Base-by-base conservation (phyloP, 2,329 filamentous ascomycete species). In the Cyphellophora attinorum region DNA sequence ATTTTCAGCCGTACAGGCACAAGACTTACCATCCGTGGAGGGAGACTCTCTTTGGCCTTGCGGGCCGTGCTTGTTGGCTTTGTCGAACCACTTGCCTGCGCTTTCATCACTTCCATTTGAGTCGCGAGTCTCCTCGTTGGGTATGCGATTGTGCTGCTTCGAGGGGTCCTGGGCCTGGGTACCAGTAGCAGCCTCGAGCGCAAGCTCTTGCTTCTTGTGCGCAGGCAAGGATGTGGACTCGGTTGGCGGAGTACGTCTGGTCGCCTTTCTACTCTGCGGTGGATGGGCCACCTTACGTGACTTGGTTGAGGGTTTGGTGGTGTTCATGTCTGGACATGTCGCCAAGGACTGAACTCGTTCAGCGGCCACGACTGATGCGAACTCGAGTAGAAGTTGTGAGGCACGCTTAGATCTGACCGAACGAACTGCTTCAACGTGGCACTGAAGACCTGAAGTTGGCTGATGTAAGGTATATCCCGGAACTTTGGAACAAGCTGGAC, bases 11-110 rank as follows among this genome's bases (percentile, higher is more conserved):
- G 10, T 6, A 5, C 27, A 11, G 14, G 29, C 8, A 19, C 8
- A 21, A 6, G 21, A 14, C 17, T n/a, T 29, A 15, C 23, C 34
- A n/a, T 21, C 15, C 27, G 33, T 6, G 15, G 16, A 19, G 19
- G 29, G 16, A 12, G 16, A 31, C 12, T 16, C 11, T 12, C 29
- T 17, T 19, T 19, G 16, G 16, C 31, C 17, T 13, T 31, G 21
- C 12, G 30, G 23, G 6, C 42, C 43, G 32, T 43, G 45, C 15
- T 49, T 34, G 25, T 47, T 46, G 10, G 34, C 46, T 14, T 28
- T 36, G 13, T 39, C 32, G 35, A 49, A 49, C 47, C 47, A 49
- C 27, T 44, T 44, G 19, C 41, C 35, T 4, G 41, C 45, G 25
- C 45, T 48, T 31, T 39, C 36, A 25, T 47, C 45, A 18, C 45